phyloP scores from a whole-genome alignment of 805 yeast genomes.

The Lipomyces mesembrius region DNA sequence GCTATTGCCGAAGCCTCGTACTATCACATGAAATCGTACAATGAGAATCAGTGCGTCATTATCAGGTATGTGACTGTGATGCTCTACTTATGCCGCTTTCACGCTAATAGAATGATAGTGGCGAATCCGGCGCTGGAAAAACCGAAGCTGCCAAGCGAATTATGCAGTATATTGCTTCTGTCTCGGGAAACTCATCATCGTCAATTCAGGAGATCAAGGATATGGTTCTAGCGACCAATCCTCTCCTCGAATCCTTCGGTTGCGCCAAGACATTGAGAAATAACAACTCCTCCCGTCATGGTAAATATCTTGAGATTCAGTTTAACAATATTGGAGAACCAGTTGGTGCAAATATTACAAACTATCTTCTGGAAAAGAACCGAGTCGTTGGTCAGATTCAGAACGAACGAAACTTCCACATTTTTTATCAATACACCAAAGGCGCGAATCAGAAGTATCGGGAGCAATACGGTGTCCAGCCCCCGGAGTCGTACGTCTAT shows the following conservation, averaged over 20 bases:
- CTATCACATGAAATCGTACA: conserved; percentile 90
- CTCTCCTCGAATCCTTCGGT: conserved; percentile 86
- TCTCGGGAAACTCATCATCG: conserved; percentile 68
- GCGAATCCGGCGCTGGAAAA: conserved; percentile 99
- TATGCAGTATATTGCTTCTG: conserved; percentile 85
- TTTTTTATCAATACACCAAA: conserved; percentile 93
- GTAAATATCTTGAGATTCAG: conserved; percentile 88
- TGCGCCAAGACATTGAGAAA: conserved; percentile 91
- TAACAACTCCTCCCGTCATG: conserved; percentile 89
- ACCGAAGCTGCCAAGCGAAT: conserved; percentile 97
- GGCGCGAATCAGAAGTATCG: conserved; percentile 85
- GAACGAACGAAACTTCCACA: conserved; percentile 94
- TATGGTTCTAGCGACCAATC: conserved; percentile 97
- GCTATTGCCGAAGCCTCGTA: conserved; percentile 98
- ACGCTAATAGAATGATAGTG: conserved; percentile 53
- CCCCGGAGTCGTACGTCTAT: conserved; percentile 89
- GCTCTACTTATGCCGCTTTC: conserved; percentile 41
- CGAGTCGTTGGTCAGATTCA: conserved; percentile 94
- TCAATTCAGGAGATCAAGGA: conserved; percentile 87
- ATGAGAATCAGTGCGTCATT: conserved; percentile 95
- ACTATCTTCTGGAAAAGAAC: conserved; percentile 90
- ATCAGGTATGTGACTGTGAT: conserved; percentile 49
- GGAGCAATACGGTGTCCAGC: conserved; percentile 84
- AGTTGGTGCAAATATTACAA: conserved; percentile 92
- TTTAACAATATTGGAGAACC: conserved; percentile 86